Evolutionary conservation across 1,284 basidiomycete species (phyloP).

Genomic region (Malassezia restricta): DNA sequence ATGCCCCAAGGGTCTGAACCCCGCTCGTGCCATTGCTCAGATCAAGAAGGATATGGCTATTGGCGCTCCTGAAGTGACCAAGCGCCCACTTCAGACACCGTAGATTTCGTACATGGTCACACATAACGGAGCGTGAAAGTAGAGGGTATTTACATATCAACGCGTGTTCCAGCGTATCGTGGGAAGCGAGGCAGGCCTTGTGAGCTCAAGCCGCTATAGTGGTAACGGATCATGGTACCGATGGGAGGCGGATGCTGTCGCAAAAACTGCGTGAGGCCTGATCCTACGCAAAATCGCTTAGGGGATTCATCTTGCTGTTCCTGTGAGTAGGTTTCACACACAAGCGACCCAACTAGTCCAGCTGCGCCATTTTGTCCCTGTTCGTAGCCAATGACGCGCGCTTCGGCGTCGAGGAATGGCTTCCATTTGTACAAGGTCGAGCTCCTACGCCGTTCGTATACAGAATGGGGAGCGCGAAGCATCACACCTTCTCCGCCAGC

Average conservation of each 20-base stretch:
- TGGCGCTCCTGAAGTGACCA: slow-evolving; percentile 26
- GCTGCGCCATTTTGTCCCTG: slow-evolving; percentile 48
- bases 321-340: slow-evolving; percentile 24
- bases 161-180: slow-evolving; percentile 5
- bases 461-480: slow-evolving; percentile 53
- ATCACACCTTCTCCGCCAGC: slow-evolving; percentile 59
- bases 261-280: slow-evolving; percentile 31
- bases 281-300: slow-evolving; percentile 48
- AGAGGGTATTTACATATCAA: not conserved
- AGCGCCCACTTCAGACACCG: slow-evolving; percentile 36
- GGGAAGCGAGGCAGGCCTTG: slow-evolving; percentile 14
- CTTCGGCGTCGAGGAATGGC: slow-evolving; percentile 60
- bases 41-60: slow-evolving; percentile 46
- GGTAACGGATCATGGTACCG: slow-evolving; percentile 52
- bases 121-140: not conserved
- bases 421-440: slow-evolving; percentile 56
- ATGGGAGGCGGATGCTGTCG: slow-evolving; percentile 47
- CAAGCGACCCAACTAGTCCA: slow-evolving; percentile 9
- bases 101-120: slow-evolving; percentile 31
- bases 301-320: slow-evolving; percentile 47
- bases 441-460: slow-evolving; percentile 54
- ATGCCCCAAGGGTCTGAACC: slow-evolving; percentile 87
- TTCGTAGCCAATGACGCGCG: slow-evolving; percentile 54
- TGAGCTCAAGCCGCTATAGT: slow-evolving; percentile 7
- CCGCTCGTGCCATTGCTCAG: slow-evolving; percentile 41